Percentiles rank a stretch among this genome's conserved stretches.
Conservation (phyloP, 2,329 filamentous ascomycete genomes). For the Colletotrichum tropicicola region DNA sequence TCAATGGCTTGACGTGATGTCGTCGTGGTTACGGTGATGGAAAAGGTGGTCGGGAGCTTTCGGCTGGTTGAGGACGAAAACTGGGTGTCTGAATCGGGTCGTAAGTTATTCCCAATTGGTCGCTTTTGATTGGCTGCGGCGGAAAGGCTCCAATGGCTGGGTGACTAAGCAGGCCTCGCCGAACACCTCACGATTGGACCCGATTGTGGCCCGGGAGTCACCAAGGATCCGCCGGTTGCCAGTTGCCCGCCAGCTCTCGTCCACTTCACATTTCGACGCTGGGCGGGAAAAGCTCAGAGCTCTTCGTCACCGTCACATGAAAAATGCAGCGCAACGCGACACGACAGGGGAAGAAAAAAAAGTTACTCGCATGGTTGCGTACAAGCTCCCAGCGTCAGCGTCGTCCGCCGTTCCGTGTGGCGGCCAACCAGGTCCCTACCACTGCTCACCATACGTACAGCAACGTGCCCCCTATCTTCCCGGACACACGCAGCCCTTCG, state of each 20-base stretch:
- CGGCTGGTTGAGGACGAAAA: constrained; percentile 37
- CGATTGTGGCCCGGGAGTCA: too few species aligned
- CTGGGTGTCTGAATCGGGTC: constrained; percentile 43
- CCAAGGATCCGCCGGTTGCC: not conserved
- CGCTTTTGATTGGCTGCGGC: constrained; percentile 54
- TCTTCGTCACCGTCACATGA: constrained; percentile 7
- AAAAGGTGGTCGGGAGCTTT: constrained; percentile 51
- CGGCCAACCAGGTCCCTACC: not conserved
- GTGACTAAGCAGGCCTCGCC: constrained; percentile 14
- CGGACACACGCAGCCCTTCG: not conserved
- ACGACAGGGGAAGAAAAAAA: not conserved
- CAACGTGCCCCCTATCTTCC: not conserved
- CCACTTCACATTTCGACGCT: not conserved
- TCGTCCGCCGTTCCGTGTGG: not conserved
- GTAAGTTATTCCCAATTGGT: constrained; percentile 60
- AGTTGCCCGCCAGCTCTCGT: not conserved
- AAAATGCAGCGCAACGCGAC: not conserved
- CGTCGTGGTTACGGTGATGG: constrained; percentile 29
- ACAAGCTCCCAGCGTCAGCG: not conserved
- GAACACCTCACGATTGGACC: too few species aligned
- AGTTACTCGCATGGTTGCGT: not conserved
- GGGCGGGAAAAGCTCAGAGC: not conserved
- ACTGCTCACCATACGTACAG: not conserved
- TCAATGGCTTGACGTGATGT: constrained; percentile 33
- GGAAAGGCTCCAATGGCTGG: constrained; percentile 1